Base-by-base conservation (phyloP, 2,329 filamentous ascomycete species). In the Claviceps sorghi region DNA sequence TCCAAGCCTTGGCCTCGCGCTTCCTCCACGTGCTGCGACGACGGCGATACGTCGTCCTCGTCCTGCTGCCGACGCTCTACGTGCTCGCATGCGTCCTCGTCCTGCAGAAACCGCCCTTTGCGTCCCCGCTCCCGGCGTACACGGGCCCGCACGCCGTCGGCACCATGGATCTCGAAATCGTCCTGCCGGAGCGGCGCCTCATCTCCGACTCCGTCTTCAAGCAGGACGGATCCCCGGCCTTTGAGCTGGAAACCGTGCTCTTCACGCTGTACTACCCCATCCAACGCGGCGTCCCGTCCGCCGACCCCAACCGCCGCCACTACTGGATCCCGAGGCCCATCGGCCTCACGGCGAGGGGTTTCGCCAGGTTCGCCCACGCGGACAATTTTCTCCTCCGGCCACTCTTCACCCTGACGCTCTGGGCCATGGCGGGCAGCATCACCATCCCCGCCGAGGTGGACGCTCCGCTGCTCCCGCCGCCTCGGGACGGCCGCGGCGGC, bases 261-360 rank as follows among this genome's bases (percentile, higher is more conserved):
- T 73, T 76, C 54, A 73, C 72, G 0, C 53, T 77, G 3, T 76
- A 76, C 62, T 76, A 77, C 46, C 74, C 74, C 2, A 60, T 69
- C 6, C 17, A 48, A 19, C 8, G 22, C 29, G 34, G 10, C 15
- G 22, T 19, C 40, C 8, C 11, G 21, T 56, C 60, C 4, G n/a
- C 10, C 21, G 19, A 38, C 7, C 61, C 65, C 45, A 57, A 56
- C 26, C 56, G 59, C 7, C 60, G 60, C n/a, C 72, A 76, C 52
- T 59, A 62, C 32, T 77, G 74, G 74, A 62, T 75, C 22, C 64
- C 72, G 0, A 65, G 62, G 2, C 74, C 74, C 0, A 51, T 76
- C 5, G 61, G 65, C 41, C 65, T 74, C 32, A 72, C 68, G 0
- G 73, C 72, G 2, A 62, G 68, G 51, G 74, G 74, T 0, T 76